Percentiles rank a stretch among this genome's conserved stretches.
Evolutionary conservation across 345 rosid genomes (phyloP).

Genomic region (Litchi chinensis): DNA sequence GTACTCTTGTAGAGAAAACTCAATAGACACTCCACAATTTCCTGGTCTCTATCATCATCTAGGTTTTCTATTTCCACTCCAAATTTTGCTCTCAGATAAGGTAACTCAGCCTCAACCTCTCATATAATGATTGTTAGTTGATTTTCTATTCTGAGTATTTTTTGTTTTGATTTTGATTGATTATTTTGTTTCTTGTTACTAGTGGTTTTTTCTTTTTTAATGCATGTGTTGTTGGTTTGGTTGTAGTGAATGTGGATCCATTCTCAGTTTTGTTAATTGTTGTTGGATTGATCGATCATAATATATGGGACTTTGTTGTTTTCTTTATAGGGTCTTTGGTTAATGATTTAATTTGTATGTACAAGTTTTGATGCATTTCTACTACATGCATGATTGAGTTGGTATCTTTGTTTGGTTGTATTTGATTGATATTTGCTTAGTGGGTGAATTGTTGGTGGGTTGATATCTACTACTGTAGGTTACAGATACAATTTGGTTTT

Average conservation of each 20-base stretch:
- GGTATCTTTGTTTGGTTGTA: no score
- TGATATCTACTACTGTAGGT: no score
- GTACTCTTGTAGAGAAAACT: neutral
- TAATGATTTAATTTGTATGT: neutral
- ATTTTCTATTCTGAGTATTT: neutral
- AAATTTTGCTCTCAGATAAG: neutral
- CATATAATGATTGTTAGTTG: neutral
- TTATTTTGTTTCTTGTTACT: no score
- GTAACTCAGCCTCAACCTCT: neutral
- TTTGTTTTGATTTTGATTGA: neutral
- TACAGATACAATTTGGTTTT: no score
- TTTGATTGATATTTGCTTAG: no score
- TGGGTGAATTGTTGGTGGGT: no score
- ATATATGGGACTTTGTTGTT: neutral
- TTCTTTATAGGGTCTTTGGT: neutral
- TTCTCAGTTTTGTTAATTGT: neutral
- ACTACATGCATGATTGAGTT: no score
- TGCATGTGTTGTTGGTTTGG: neutral
- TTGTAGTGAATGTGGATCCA: neutral
- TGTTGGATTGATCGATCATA: slow-evolving; percentile 9
- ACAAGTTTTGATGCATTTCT: no score
- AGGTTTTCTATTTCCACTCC: neutral
- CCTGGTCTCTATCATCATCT: neutral
- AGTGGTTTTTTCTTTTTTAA: no score
- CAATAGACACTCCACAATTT: neutral